Evolutionary conservation across 2,329 filamentous ascomycete genomes (phyloP), one percentile per base, ranked within the genome.

Genomic region (Corniculantispora saksenae): DNA sequence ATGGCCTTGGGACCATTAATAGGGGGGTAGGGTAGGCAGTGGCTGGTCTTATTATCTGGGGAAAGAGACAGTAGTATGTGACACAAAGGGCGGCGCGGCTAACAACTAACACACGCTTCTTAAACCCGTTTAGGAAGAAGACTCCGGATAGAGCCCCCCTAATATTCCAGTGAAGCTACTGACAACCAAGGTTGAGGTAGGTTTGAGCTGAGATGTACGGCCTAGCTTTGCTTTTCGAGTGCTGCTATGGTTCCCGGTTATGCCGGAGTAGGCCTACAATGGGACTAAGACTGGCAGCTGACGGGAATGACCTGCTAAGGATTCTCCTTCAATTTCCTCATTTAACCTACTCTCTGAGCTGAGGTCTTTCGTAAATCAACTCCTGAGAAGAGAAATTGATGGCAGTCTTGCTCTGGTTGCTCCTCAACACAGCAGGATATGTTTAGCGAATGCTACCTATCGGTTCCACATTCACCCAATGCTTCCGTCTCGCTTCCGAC

Each of bases 31-130:
- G 25, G 54, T 9, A 21, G 54, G 32, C n/a, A n/a, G 32, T 32
- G 32, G 32, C 32, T 32, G 32, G 32, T 32, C 35, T 23, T 10
- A 56, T 48, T 23, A 48, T 35, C 35, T 45, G 55, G 43, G 43
- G 19, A 48, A 40, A 40, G 32, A 32, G 10, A 17, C 3, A 29
- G 29, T n/a, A 35, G 21, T 48, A 43, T 48, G 57, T 48, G 45
- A 50, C 45, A 60, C 43, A n/a, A 50, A n/a, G 43, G 57, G 50
- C 45, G 50, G 43, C 57, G 57, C 57, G 57, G 57, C 57, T 60
- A 60, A 23, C 1, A 32, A n/a, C n/a, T 7, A 43, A 19, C 38
- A 10, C 10, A 32, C 17, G 38, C 17, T 10, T 43, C 38, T 15
- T 43, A 7, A 43, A 19, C 38, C 38, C 38, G 6, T 43, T 13